Base-by-base conservation (phyloP, 1,284 basidiomycete species). In the Boletus albobrunnescens region DNA sequence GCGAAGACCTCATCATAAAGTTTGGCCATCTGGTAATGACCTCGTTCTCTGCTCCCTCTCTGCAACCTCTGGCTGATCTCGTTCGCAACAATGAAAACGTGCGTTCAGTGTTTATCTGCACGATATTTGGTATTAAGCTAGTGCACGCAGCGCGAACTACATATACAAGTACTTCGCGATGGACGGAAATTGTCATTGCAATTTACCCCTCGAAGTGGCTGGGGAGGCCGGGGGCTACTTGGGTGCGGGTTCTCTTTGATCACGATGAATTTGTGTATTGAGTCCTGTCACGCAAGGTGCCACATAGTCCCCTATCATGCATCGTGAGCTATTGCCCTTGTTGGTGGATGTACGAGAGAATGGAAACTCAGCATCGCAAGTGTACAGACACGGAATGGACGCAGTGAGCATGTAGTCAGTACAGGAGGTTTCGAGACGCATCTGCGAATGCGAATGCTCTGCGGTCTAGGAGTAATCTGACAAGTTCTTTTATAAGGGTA, bases 201-300 rank as follows among this genome's bases (percentile, higher is more conserved):
- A 10, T 70, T 87, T 19, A 78, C 70, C 9, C 84, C 84, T 4
- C 64, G 75, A 45, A 72, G 67, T n/a, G 79, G 75, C 6, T 86
- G 84, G 84, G 82, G 81, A 49, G 91, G 91, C 1, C 74, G 89
- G 47, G 91, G 92, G 12, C 72, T 87, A 61, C 71, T 94, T 23
- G 91, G 91, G 89, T 88, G 51, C 59, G 81, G 62, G 3, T 38
- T 32, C 14, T 30, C 27, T 52, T 39, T 36, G 13, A 30, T 47
- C 36, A 7, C 36, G 16, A 2, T 26, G 41, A 5, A 4, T 20
- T 30, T 16, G 17, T 39, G 49, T 20, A 54, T 37, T 32, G 46
- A 46, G 13, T 36, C 26, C 7, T 22, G 27, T n/a, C n/a, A n/a
- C 24, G 14, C 19, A 45, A 87, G 84, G n/a, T 90, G 87, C 60